Percentiles rank a stretch among this genome's conserved stretches.
phyloP scores from a whole-genome alignment of 2,329 filamentous ascomycete species.

The Neonectria coccinea region DNA sequence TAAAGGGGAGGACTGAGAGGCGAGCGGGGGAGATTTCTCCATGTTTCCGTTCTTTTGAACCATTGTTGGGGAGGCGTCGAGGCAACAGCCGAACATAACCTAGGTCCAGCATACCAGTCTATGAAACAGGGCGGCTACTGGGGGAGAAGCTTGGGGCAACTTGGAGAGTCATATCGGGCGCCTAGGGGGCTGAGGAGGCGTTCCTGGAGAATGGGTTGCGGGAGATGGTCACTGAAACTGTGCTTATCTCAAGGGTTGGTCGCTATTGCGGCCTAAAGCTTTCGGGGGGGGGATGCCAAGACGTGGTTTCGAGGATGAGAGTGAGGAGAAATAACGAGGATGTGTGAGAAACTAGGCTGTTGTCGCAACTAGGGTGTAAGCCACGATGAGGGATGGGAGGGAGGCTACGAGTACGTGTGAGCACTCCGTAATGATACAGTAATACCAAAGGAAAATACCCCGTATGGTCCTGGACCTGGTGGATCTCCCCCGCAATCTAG shows the following conservation, averaged over 20 bases:
- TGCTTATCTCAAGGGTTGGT: slow-evolving; percentile 26
- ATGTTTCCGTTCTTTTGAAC: slow-evolving; percentile 30
- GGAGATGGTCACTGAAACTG: slow-evolving; percentile 17
- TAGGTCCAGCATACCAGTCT: slow-evolving; percentile 24
- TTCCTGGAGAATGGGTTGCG: slow-evolving; percentile 14
- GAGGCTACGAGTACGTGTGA: slow-evolving; percentile 5
- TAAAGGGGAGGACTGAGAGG: slow-evolving; percentile 2
- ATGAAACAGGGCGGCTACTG: slow-evolving; percentile 16
- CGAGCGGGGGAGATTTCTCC: slow-evolving; percentile 21
- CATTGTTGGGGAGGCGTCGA: slow-evolving; percentile 15
- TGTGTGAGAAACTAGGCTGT: slow-evolving; percentile 30
- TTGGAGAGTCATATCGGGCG: slow-evolving; percentile 13
- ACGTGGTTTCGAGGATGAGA: slow-evolving; percentile 20
- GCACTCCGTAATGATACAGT: background rate
- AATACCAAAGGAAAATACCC: slow-evolving; percentile 26
- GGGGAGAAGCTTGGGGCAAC: slow-evolving; percentile 16
- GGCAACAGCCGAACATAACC: slow-evolving; percentile 34
- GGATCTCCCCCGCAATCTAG: slow-evolving; percentile 40
- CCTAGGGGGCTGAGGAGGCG: slow-evolving; percentile 1
- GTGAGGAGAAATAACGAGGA: slow-evolving; percentile 17
- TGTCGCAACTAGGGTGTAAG: slow-evolving; percentile 7
- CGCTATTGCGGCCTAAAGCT: slow-evolving; percentile 15
- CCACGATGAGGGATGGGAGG: slow-evolving; percentile 20
- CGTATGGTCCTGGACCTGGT: slow-evolving; percentile 15
- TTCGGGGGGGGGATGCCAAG: slow-evolving; percentile 12